Conservation (phyloP, 495 filamentous ascomycete genomes). For the Trichoderma parareesei region DNA sequence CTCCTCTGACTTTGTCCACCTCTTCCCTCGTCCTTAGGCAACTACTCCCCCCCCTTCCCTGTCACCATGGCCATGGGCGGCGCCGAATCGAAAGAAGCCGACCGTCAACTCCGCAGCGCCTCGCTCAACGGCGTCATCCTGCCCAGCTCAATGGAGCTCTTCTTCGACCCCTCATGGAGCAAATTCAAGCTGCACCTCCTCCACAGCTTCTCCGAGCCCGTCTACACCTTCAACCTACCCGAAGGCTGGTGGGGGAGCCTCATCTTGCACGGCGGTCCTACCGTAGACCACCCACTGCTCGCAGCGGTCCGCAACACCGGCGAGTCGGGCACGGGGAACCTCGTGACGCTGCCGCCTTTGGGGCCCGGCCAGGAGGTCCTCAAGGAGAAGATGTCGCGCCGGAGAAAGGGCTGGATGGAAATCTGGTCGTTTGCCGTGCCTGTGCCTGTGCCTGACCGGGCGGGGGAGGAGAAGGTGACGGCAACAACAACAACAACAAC, state of each 20-base stretch:
- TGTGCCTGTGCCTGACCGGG: neutral
- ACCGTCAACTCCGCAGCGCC: neutral
- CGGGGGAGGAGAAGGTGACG: too few species aligned
- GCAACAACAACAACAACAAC: neutral
- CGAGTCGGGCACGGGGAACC: neutral
- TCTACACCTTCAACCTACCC: neutral
- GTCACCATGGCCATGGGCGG: neutral
- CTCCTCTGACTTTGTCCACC: neutral
- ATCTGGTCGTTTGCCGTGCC: neutral
- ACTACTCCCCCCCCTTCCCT: too few species aligned
- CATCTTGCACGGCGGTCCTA: slow-evolving; percentile 3
- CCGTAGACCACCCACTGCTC: neutral
- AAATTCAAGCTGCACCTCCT: neutral
- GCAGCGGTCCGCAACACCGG: slow-evolving; percentile 3
- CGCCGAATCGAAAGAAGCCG: neutral
- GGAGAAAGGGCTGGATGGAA: neutral
- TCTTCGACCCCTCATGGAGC: neutral
- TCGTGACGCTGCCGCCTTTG: neutral
- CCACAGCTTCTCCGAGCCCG: neutral
- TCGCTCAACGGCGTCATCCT: neutral
- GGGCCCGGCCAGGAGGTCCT: neutral
- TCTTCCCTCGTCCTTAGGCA: too few species aligned
- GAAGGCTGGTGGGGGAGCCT: slow-evolving; percentile 1
- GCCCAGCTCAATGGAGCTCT: neutral
- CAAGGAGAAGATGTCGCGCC: neutral